A percentile compares a stretch with the other conserved stretches of the same genome.
Evolutionary conservation across 805 yeast genomes (phyloP).

Genomic region (Nakazawaea ernobii): DNA sequence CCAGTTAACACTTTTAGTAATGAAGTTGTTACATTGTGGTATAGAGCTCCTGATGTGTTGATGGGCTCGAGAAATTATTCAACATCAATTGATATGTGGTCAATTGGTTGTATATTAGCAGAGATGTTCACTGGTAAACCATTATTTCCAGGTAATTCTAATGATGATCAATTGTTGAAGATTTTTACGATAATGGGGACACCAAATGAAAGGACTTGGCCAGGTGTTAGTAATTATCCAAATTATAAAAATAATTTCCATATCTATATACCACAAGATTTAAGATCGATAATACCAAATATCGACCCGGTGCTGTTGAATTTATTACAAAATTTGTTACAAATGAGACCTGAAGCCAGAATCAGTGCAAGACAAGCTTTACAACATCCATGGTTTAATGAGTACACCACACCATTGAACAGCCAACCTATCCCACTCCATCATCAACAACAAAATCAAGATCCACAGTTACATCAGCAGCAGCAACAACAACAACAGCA

Average conservation of each 20-base stretch:
- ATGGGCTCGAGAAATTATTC: slow-evolving; percentile 94
- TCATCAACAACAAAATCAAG: slow-evolving; percentile 19
- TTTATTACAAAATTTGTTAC: slow-evolving; percentile 51
- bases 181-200: slow-evolving; percentile 95
- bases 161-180: slow-evolving; percentile 89
- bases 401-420: slow-evolving; percentile 34
- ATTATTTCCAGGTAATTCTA: slow-evolving; percentile 90
- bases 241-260: slow-evolving; percentile 83
- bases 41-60: slow-evolving; percentile 94
- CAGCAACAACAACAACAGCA: slow-evolving; percentile 9
- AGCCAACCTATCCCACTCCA: slow-evolving; percentile 12
- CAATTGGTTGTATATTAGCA: slow-evolving; percentile 96
- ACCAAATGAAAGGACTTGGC: slow-evolving; percentile 95
- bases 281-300: slow-evolving; percentile 61
- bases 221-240: slow-evolving; percentile 87
- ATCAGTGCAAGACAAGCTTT: slow-evolving; percentile 56
- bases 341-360: slow-evolving; percentile 58
- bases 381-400: slow-evolving; percentile 79
- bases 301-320: slow-evolving; percentile 68
- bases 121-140: slow-evolving; percentile 99
- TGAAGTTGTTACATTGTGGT: slow-evolving; percentile 97
- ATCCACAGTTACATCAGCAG: slow-evolving; percentile 14
- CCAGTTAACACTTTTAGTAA: slow-evolving; percentile 96
- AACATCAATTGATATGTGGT: slow-evolving; percentile 97
- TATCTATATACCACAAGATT: slow-evolving; percentile 83